Evolutionary conservation across 192 early-diverging fungal genomes (phyloP), one percentile per base, ranked within the genome.

Genomic region (Fimicolochytrium jonesii): DNA sequence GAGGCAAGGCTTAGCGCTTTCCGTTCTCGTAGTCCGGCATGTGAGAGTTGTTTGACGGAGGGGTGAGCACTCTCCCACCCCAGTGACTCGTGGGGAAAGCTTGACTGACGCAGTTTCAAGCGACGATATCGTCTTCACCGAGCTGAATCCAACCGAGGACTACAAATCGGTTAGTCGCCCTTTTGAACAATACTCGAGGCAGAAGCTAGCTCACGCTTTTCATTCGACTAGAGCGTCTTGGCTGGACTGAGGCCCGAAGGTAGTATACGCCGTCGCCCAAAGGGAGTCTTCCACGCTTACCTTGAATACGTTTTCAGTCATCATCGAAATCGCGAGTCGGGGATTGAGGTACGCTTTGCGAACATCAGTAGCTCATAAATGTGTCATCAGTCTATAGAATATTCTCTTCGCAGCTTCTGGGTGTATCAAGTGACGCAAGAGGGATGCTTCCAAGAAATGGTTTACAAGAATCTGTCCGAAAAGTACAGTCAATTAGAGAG

Each of bases 101-200:
- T 41, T n/a, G 13, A 48, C 10, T 6, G 6, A n/a, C n/a, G 46
- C 46, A 3, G 22, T 29, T 31, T 32, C 17, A n/a, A 75, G 67
- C 22, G 74, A 76, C 41, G 74, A 74, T 49, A 68, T 76, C 36
- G 74, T 76, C 2, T 65, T 74, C 29, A 74, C 67, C n/a, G 72
- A 76, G 47, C 59, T 76, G n/a, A 71, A 64, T 48, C 74, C 74
- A n/a, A 69, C 68, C 26, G 74, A 76, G 33, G 74, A 76, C 33
- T 76, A 76, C 49, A 76, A 76, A 59, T 76, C 74, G 6, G 70
- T 76, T 25, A 22, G 71, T 54, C n/a, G n/a, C n/a, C n/a, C n/a
- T n/a, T n/a, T n/a, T n/a, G n/a, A n/a, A n/a, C n/a, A n/a, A n/a
- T n/a, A n/a, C n/a, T n/a, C n/a, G n/a, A n/a, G n/a, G n/a, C n/a